Evolutionary conservation across 768 basidiomycete genomes (phyloP), one percentile per base, ranked within the genome.

Genomic region (Kwoniella sp.): DNA sequence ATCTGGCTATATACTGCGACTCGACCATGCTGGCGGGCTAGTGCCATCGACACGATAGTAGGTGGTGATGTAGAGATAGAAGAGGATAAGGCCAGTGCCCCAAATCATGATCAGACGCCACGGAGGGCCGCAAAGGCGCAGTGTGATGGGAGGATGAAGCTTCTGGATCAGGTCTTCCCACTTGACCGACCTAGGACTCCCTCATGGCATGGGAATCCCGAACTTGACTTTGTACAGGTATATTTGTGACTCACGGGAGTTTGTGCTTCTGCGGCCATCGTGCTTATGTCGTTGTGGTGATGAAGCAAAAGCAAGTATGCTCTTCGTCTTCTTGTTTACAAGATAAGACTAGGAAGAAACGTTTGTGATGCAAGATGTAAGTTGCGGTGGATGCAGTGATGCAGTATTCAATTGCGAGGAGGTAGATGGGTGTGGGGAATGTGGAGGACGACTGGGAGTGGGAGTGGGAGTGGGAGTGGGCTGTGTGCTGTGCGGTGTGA

Each of bases 221-320:
- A n/a, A n/a, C n/a, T n/a, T n/a, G n/a, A n/a, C n/a, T n/a, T n/a
- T n/a, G n/a, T n/a, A n/a, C n/a, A n/a, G n/a, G n/a, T n/a, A n/a
- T n/a, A n/a, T n/a, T n/a, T n/a, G 40, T 17, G 8, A 64, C 62
- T 64, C 33, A 64, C 62, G 25, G 62, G 62, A 44, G 62, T 64
- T 40, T 50, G 55, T 10, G 49, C 55, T 55, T 54, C 46, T 27
- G 40, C 40, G 37, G 54, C 61, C 61, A 63, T 63, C 44, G 30
- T 63, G 55, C 37, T 30, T 49, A 33, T 58, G 3, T 57, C 9
- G 9, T n/a, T 49, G 22, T 40, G 8, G 17, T 44, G 55, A 40
- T 46, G 19, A 8, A n/a, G 37, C 44, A 37, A 25, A 12, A 33
- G 33, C 21, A 37, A 50, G 12, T 26, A 57, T n/a, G n/a, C n/a